Evolutionary conservation across 768 basidiomycete genomes (phyloP), one percentile per base, ranked within the genome.

Genomic region (Crepidotus variabilis): DNA sequence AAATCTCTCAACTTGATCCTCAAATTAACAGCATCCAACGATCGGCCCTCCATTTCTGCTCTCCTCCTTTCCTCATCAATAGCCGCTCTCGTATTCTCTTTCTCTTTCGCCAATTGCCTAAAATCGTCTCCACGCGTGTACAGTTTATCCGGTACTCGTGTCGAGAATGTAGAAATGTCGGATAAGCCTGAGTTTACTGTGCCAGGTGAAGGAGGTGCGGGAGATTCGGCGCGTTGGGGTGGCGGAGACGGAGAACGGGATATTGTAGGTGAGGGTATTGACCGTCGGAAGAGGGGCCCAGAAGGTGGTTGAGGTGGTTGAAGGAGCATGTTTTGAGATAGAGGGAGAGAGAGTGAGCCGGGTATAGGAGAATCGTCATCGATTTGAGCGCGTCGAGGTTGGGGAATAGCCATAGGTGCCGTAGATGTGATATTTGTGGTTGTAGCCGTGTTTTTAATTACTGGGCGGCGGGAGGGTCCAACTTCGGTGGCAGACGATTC

Each of bases 31-130:
- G 71, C 73, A 43, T 78, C 76, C 56, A 68, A 71, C 14, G 70
- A 65, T 21, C 72, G 61, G 34, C 69, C 65, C 51, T 75, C 67
- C 36, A 43, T 57, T 51, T 71, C 56, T 0, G 77, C 75, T 36
- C 57, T 43, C 23, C 57, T 64, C 23, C 74, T 63, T 48, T 71
- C 58, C 7, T 56, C 57, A 45, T 71, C 63, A 18, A 77, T 61
- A 33, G 61, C 54, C 0, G 51, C 47, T 33, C 68, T 60, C 21
- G 69, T 63, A 51, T 60, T 66, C 54, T 77, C 75, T 50, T 72
- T 71, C 2, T 71, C 66, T 50, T 73, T 68, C 11, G 80, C 80
- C 58, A 77, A 64, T 46, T 70, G 62, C 52, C 79, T 66, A 35
- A 78, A 59, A 32, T 61, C 63, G 52, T 78, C 75, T 16, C 74